phyloP scores from a whole-genome alignment of 2,329 filamentous ascomycete genomes.

The Beauveria rudraprayagi region DNA sequence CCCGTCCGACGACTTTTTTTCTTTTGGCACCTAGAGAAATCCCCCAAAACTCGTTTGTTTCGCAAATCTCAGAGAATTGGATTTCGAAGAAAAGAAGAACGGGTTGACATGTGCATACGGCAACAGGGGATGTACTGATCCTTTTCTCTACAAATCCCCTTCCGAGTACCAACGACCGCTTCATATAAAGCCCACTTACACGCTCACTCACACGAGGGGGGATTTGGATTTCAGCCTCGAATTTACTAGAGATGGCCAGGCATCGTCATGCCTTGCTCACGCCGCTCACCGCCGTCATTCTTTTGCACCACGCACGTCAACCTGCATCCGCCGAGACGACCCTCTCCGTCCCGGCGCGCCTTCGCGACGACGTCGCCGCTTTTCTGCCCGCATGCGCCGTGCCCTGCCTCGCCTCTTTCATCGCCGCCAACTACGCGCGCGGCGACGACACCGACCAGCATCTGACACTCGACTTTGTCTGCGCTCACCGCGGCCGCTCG shows the following conservation, averaged over 20 bases:
- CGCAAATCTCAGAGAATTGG: not conserved
- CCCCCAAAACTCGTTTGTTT: not conserved
- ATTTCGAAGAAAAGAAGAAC: not conserved
- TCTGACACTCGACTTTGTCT: constrained; percentile 55
- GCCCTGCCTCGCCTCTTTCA: constrained; percentile 54
- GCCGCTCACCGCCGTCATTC: constrained; percentile 5
- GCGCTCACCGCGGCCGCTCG: constrained; percentile 47
- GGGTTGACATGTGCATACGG: not conserved
- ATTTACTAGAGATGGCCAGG: constrained; percentile 32
- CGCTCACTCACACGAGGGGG: not conserved
- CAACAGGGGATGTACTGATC: constrained; percentile 1
- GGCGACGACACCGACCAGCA: constrained; percentile 37
- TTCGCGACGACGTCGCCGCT: constrained; percentile 31
- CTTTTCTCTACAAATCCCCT: not conserved
- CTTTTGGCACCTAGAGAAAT: not conserved
- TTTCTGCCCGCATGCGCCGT: constrained; percentile 52
- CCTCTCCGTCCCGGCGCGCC: constrained; percentile 3
- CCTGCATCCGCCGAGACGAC: constrained; percentile 15
- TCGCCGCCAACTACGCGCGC: constrained; percentile 48
- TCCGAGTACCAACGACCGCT: not conserved
- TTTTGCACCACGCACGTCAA: constrained; percentile 2
- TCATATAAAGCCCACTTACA: constrained; percentile 1
- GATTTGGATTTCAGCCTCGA: too few species aligned
- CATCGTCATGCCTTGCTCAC: not conserved
- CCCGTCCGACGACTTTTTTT: too few species aligned